Evolutionary conservation across 202 grass and related monocot genomes (phyloP), one percentile per base, ranked within the genome.

Genomic region (Zoysia matrella): DNA sequence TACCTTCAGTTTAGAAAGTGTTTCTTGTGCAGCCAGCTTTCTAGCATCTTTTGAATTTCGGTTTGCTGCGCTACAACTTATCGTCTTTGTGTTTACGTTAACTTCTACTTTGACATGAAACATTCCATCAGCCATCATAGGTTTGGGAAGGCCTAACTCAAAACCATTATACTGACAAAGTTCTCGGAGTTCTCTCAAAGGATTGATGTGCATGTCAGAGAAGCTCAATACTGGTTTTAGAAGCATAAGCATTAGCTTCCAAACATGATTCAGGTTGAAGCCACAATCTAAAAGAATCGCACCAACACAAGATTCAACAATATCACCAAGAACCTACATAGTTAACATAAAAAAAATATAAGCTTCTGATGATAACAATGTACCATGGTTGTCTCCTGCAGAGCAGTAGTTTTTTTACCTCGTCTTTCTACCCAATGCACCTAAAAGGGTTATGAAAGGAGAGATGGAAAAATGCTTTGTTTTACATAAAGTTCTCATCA

Each of bases 291-390:
- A 89, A 76, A 97, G 95, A 74, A 97, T 90, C 12, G 95, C 95
- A 68, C 92, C 95, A 73, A 97, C 73, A 88, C 88, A 94, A 78
- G 95, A 94, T 93, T 97, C 95, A 58, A 97, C 88, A 87, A 97
- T 84, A 80, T 97, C 95, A 87, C 95, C 95, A 80, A 97, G 87
- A 84, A 92, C 95, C 95, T 97, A 87, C 47, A 86, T 52, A 36
- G 54, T 81, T 71, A 71, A 45, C 76, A 46, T 80, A 83, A 74
- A 79, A 82, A 15, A 45, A 69, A 22, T 54, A 47, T 63, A 80
- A 84, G 55, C 4, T 75, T 79, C 70, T 75, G 77, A 72, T 52
- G 36, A 82, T 56, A 86, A 80, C 36, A 65, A 81, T 86, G 42
- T 46, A 73, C 40, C 16, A 47, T 30, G 73, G 16, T 7, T 36